Evolutionary conservation across 495 filamentous ascomycete genomes (phyloP).

Genomic region (Neurospora sp.): DNA sequence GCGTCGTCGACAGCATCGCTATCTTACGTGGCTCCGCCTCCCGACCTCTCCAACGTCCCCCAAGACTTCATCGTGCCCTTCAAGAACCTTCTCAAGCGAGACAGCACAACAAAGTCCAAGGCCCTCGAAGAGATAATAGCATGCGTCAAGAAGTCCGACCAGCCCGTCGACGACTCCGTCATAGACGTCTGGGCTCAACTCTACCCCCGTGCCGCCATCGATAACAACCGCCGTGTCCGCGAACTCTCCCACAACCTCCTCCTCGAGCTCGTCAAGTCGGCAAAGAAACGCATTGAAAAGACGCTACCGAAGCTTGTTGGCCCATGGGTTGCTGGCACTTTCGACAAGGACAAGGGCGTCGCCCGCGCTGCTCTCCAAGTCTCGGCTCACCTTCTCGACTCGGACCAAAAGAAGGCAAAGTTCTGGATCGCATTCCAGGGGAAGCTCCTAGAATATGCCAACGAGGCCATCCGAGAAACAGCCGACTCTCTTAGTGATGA

Average conservation of each 20-base stretch:
- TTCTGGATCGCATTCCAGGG: constrained; percentile 70
- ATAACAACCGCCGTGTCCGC: constrained; percentile 76
- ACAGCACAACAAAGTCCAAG: constrained; percentile 85
- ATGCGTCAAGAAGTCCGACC: constrained; percentile 34
- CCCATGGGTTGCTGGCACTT: constrained; percentile 78
- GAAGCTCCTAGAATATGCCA: constrained; percentile 70
- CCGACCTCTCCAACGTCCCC: constrained; percentile 65
- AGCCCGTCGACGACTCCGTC: background rate
- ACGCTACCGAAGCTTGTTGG: constrained; percentile 67
- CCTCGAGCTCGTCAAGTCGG: constrained; percentile 57
- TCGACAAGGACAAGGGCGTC: constrained; percentile 71
- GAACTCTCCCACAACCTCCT: constrained; percentile 71
- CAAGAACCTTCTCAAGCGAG: constrained; percentile 88
- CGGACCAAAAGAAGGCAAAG: constrained; percentile 61
- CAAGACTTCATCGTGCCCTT: constrained; percentile 79
- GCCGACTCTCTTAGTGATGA: constrained; percentile 77
- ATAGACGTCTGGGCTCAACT: constrained; percentile 53
- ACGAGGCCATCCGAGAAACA: constrained; percentile 69
- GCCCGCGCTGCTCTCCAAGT: constrained; percentile 65
- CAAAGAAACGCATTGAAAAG: constrained; percentile 70
- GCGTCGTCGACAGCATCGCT: constrained; percentile 38
- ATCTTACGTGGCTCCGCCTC: constrained; percentile 81
- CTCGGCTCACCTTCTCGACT: constrained; percentile 59
- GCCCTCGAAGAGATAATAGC: constrained; percentile 72
- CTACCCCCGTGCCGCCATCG: constrained; percentile 81